Evolutionary conservation across 495 filamentous ascomycete species (phyloP), one percentile per base, ranked within the genome.

Genomic region (Bacidia gigantensis): DNA sequence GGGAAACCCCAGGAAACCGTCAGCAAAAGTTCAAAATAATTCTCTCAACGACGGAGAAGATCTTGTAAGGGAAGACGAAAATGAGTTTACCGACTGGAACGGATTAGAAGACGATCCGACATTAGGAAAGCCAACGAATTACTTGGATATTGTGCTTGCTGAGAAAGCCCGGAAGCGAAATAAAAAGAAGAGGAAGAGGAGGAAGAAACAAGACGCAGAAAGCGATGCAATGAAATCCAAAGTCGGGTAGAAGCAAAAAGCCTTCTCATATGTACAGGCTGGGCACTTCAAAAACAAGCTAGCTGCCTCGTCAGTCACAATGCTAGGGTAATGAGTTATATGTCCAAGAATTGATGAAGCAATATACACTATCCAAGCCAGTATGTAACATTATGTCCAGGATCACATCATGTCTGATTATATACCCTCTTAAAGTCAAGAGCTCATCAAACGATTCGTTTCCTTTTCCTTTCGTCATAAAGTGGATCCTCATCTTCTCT

Each of bases 381-480:
- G 14, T 35, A 35, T 35, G 29, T 35, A 35, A 35, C 29, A 14
- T 7, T 35, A 35, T 35, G 14, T 35, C 29, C 7, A 35, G 29
- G 29, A 35, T 7, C 7, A 35, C 5, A 7, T 35, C 29, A 7
- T 35, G 29, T 35, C n/a, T n/a, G n/a, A n/a, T n/a, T n/a, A 35
- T 35, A 35, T 5, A 14, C 5, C 29, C 14, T 14, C 29, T 5
- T 35, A 35, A 7, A 35, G 5, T 5, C 29, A 7, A 7, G 29
- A 14, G 12, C 20, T 17, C 26, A 21, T 66, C 60, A 81, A 62
- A 79, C 73, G 54, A 89, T 63, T 56, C 87, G 76, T 67, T 89
- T 93, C 51, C 87, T 75, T 65, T 93, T 93, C 51, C 87, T 73
- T 62, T 90, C 87, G 2, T 84, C 81, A 24, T 66, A 63, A 49